A percentile compares a stretch with the other conserved stretches of the same genome.
phyloP scores from a whole-genome alignment of 1,139 yeast genomes.

The Nadsonia commutata region DNA sequence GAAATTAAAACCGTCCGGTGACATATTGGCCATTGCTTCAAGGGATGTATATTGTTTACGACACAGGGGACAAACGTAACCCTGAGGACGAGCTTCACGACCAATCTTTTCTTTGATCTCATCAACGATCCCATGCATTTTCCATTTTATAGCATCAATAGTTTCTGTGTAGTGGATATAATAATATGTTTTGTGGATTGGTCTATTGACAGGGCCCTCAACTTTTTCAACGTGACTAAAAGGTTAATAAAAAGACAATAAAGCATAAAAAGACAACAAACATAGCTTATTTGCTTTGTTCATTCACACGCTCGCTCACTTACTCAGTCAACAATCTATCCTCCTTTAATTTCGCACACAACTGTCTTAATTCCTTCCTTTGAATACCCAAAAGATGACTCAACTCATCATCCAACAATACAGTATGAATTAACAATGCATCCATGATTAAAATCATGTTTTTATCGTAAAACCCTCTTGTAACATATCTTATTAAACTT shows the following conservation, averaged over 20 bases:
- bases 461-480: constrained; percentile 75
- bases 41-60: constrained; percentile 65
- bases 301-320: too few relatives aligned
- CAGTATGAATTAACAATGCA: constrained; percentile 82
- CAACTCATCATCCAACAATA: constrained; percentile 87
- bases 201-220: constrained; percentile 59
- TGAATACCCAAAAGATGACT: constrained; percentile 68
- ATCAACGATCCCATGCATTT: constrained; percentile 75
- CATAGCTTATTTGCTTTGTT: too few relatives aligned
- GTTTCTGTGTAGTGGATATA: constrained; percentile 86
- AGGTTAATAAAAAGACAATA: constrained; percentile 6
- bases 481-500: constrained; percentile 39
- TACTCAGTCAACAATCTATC: constrained; percentile 41
- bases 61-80: constrained; percentile 83
- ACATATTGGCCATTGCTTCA: constrained; percentile 72
- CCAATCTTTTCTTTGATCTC: constrained; percentile 67
- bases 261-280: neutral
- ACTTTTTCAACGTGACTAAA: constrained; percentile 57
- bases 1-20: constrained; percentile 69
- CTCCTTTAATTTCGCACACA: constrained; percentile 69
- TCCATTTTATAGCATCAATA: constrained; percentile 92
- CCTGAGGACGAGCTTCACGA: constrained; percentile 76
- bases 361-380: constrained; percentile 70
- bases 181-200: constrained; percentile 63
- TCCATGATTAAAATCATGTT: constrained; percentile 78